Base-by-base conservation (phyloP, 345 rosid species). In the Brassica rapa region DNA sequence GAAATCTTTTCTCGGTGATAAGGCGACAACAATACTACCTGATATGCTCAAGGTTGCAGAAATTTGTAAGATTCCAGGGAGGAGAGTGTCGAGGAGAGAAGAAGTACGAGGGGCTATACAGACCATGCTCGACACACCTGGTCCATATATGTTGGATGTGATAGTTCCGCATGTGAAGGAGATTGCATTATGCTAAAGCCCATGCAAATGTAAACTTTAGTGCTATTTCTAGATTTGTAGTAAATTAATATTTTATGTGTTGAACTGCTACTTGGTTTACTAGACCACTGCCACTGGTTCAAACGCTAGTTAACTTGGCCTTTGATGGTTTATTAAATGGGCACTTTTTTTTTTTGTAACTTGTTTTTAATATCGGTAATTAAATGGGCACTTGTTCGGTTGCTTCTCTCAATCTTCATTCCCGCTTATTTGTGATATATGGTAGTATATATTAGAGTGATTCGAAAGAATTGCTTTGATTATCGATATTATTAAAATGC, bases 91-190 rank as follows among this genome's bases (percentile, higher is more conserved):
- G 5, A 87, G 74, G 83, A 89, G 84, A 80, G 87, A 79, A n/a
- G 81, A 91, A 8, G 76, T 95, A 24, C 85, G 86, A 84, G 89
- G 86, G n/a, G 93, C 97, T 68, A 85, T 93, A 24, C 89, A 90
- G 85, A 86, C 69, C 41, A 93, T 93, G 99, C 27, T 95, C 84
- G 91, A 90, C 71, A 91, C 97, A 3, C 96, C 96, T 0, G 99
- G 97, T 71, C 97, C 98, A 0, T 95, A 87, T 79, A 75, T 93
- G 76, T 72, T 95, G 84, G 98, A 95, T 68, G 97, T 93, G 30
- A 88, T 95, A 21, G 88, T 91, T 12, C 98, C 96, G n/a, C n/a
- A n/a, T n/a, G n/a, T n/a, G n/a, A n/a, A n/a, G n/a, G n/a, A n/a
- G n/a, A n/a, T n/a, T n/a, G n/a, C n/a, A n/a, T n/a, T n/a, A n/a